These are phyloP conservation scores for Suhomyces canberraensis DNA, from an alignment of 805 yeast genomes.

Conservation along the genomic window DNA sequence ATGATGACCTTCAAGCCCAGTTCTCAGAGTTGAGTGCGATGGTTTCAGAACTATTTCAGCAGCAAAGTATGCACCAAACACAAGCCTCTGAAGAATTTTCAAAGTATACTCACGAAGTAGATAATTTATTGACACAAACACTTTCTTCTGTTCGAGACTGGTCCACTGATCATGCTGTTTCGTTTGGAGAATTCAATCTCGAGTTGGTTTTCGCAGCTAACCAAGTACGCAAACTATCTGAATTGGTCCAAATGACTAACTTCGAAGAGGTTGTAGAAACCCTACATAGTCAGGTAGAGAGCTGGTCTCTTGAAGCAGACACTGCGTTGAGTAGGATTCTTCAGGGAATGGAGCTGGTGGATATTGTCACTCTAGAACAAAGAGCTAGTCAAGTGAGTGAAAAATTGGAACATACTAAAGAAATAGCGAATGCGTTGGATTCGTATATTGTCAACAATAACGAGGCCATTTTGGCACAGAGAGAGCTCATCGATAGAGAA, in stretches of 20 bases:
- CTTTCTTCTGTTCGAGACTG: not conserved
- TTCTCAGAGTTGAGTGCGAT: not conserved
- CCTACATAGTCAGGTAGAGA: not conserved
- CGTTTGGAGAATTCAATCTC: not conserved
- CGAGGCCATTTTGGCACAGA: not conserved
- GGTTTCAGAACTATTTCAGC: not conserved
- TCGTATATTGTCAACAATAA: not conserved
- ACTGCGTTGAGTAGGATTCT: not conserved
- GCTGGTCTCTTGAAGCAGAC: slow-evolving; percentile 1
- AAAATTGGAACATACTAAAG: not conserved
- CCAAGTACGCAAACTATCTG: not conserved
- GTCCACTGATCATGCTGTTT: not conserved
- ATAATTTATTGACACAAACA: not conserved
- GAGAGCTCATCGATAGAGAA: not conserved
- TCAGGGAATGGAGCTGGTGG: not conserved
- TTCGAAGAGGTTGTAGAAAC: not conserved
- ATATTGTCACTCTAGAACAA: not conserved
- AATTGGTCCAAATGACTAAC: not conserved
- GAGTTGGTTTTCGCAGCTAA: not conserved
- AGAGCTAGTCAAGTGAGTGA: not conserved
- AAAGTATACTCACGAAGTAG: not conserved
- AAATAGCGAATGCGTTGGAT: not conserved
- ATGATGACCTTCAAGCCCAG: slow-evolving; percentile 2
- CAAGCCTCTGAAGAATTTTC: slow-evolving; percentile 1
- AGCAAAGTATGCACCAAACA: not conserved